These are phyloP conservation scores for Colletotrichum zoysiae DNA, from an alignment of 2,329 filamentous ascomycete species.

Conservation along the genomic window DNA sequence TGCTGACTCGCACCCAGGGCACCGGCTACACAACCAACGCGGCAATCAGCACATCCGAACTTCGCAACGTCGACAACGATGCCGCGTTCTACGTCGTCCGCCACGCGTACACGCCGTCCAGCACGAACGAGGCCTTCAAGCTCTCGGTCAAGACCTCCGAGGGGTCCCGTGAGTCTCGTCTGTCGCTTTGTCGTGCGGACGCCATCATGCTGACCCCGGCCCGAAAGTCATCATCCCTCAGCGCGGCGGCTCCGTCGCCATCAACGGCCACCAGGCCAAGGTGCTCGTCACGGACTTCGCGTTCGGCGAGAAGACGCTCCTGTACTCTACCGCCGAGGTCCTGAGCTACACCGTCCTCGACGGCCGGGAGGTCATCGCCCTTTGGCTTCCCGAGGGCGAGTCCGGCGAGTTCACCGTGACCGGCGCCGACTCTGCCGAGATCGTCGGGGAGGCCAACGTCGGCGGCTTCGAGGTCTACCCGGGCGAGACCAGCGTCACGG, in stretches of 20 bases:
- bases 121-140: constrained; percentile 64
- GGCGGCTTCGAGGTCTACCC: constrained; percentile 56
- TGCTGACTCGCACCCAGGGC: constrained; percentile 52
- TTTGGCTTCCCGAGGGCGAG: constrained; percentile 68
- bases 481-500: constrained; percentile 55
- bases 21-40: constrained; percentile 65
- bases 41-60: constrained; percentile 65
- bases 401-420: constrained; percentile 66
- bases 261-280: constrained; percentile 73
- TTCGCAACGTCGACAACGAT: constrained; percentile 69
- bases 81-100: constrained; percentile 70
- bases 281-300: constrained; percentile 71
- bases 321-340: constrained; percentile 69
- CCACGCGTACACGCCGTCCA: constrained; percentile 65
- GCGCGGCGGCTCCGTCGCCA: constrained; percentile 59
- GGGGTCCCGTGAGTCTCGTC: constrained; percentile 53
- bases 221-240: constrained; percentile 64
- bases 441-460: constrained; percentile 55
- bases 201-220: neutral
- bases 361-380: constrained; percentile 59
- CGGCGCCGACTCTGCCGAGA: constrained; percentile 46
- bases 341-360: constrained; percentile 64
- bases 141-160: constrained; percentile 67
- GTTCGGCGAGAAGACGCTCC: constrained; percentile 62
- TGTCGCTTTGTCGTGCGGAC: rapidly evolving